Evolutionary conservation across 371 early-diverging fungal species (phyloP), one percentile per base, ranked within the genome.

Genomic region (Thermomucor indicae-seudaticae): DNA sequence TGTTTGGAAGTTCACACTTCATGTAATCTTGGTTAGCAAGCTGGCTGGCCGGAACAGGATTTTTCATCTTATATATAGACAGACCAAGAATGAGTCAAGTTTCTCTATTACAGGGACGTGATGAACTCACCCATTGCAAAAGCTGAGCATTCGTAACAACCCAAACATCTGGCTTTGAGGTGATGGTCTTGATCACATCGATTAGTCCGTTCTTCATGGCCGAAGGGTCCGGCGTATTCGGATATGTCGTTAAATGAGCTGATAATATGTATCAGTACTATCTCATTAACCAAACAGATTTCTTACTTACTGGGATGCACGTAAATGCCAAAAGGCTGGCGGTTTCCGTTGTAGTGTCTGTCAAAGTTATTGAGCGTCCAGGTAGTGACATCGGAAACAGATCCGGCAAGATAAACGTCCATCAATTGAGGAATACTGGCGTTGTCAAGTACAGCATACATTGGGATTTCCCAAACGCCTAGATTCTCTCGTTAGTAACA

Each of bases 401-500:
- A 56, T n/a, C 75, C 78, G 34, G 77, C 76, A 49, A 86, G 66
- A 41, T 81, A 82, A 2, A 81, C 80, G 57, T 89, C 89, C 89
- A 89, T 89, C 51, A 80, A 63, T 53, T 84, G 82, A 3, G 73
- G 57, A 3, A 56, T 57, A 25, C 53, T 62, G 14, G 65, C 61
- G 32, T 78, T 66, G 45, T 70, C 76, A 20, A 64, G 35, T 8
- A 76, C 72, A 39, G 74, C 68, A 35, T 74, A 71, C 84, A 87
- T 81, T 17, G 88, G 89, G 22, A 89, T 65, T 65, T 89, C 86
- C 86, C 87, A 89, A 38, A 87, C 60, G 41, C 65, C 56, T 55
- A 43, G 25, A 38, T 2, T 24, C 24, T 25, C 8, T 23, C 14
- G 19, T 24, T 16, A 25, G 14, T 24, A 23, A 24, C 24, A 24